phyloP scores from a whole-genome alignment of 805 yeast genomes.

The Nakazawaea populi region DNA sequence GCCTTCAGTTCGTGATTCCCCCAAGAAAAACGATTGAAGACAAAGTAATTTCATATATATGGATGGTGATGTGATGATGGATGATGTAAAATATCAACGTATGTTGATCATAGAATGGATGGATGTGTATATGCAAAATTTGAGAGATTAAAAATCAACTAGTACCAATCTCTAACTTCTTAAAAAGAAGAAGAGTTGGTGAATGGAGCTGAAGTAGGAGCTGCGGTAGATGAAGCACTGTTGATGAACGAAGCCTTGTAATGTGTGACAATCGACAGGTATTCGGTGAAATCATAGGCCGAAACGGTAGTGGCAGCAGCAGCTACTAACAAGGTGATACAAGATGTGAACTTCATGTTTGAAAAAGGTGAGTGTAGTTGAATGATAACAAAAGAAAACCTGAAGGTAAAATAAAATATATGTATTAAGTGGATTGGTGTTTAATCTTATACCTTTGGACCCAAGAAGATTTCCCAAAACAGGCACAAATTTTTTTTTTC shows the following conservation, averaged over 20 bases:
- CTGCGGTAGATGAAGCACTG: constrained; percentile 9
- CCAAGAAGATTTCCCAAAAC: neutral
- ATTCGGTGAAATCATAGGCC: constrained; percentile 8
- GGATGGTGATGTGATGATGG: too few species aligned
- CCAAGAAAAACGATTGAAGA: too few species aligned
- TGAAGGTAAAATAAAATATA: too few species aligned
- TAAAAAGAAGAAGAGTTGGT: constrained; percentile 8
- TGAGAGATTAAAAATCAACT: too few species aligned
- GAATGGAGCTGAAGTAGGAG: constrained; percentile 9
- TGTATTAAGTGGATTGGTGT: neutral
- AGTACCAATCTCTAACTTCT: neutral
- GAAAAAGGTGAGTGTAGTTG: too few species aligned
- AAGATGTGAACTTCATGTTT: constrained; percentile 10
- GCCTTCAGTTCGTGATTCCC: too few species aligned
- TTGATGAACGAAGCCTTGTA: constrained; percentile 8
- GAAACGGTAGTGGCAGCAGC: constrained; percentile 3
- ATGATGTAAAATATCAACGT: too few species aligned
- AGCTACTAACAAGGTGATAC: constrained; percentile 7
- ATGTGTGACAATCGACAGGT: constrained; percentile 3
- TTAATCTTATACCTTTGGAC: neutral
- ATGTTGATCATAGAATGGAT: too few species aligned
- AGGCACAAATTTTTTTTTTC: neutral
- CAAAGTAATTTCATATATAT: too few species aligned
- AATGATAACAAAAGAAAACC: too few species aligned
- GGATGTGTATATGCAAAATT: too few species aligned